Evolutionary conservation across 495 filamentous ascomycete genomes (phyloP).

Genomic region (Podospora anserina): DNA sequence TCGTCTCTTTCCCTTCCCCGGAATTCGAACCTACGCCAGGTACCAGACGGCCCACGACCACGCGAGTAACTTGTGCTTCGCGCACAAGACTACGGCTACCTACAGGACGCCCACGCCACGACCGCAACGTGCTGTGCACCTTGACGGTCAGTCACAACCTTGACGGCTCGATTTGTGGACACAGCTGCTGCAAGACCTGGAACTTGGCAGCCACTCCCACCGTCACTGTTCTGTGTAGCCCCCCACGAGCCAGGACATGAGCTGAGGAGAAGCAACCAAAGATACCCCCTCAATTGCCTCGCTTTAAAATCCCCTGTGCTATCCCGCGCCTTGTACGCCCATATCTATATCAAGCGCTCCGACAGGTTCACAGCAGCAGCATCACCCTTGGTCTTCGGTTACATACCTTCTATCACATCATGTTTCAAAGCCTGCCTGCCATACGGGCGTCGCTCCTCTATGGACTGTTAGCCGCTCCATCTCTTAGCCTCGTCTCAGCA

Average conservation of each 20-base stretch:
- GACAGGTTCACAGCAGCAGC: background rate
- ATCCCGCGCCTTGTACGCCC: background rate
- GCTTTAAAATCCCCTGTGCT: background rate
- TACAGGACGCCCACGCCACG: background rate
- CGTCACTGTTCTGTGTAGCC: background rate
- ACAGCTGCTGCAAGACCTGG: background rate
- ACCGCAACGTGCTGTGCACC: background rate
- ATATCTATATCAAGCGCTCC: constrained; percentile 5
- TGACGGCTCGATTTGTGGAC: constrained; percentile 5
- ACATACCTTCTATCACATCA: constrained; percentile 7
- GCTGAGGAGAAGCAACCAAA: background rate
- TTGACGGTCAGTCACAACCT: background rate
- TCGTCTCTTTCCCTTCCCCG: constrained; percentile 4
- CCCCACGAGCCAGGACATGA: background rate
- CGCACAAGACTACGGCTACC: background rate
- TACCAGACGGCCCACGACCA: background rate
- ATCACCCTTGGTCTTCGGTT: background rate
- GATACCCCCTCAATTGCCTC: background rate
- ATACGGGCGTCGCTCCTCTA: constrained; percentile 16
- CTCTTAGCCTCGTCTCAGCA: constrained; percentile 5
- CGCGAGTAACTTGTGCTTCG: background rate
- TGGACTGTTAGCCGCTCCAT: constrained; percentile 17
- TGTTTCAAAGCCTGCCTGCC: constrained; percentile 15
- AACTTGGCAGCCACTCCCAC: constrained; percentile 1
- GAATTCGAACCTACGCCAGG: background rate